These are phyloP conservation scores for Cicer yamashitae DNA, from an alignment of 306 rosid species.

Conservation along the genomic window DNA sequence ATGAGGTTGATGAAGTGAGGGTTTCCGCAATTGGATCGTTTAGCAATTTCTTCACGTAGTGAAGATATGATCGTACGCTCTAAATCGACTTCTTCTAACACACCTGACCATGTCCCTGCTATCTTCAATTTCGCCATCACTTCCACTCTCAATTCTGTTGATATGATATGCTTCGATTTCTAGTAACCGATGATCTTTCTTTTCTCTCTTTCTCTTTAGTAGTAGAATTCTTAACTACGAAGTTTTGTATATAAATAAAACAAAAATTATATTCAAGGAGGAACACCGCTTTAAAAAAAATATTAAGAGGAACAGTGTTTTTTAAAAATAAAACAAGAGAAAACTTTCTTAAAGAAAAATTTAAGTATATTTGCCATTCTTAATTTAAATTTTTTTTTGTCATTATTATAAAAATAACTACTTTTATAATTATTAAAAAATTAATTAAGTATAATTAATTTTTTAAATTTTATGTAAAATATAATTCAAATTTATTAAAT, in stretches of 20 bases:
- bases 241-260: neutral
- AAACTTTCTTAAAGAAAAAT: too few relatives aligned
- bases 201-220: neutral
- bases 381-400: too few relatives aligned
- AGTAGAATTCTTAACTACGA: neutral
- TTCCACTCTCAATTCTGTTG: neutral
- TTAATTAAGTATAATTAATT: too few relatives aligned
- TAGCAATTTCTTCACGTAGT: constrained; percentile 70
- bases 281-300: too few relatives aligned
- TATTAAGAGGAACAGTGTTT: too few relatives aligned
- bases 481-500: too few relatives aligned
- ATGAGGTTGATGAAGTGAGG: constrained; percentile 74
- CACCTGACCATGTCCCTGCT: constrained; percentile 85
- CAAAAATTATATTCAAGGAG: too few relatives aligned
- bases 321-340: too few relatives aligned
- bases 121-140: constrained; percentile 81
- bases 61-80: constrained; percentile 69
- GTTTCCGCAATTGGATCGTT: constrained; percentile 61
- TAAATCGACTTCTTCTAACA: constrained; percentile 69
- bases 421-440: too few relatives aligned
- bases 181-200: neutral
- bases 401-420: too few relatives aligned
- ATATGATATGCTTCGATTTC: neutral
- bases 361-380: too few relatives aligned
- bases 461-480: too few relatives aligned